Evolutionary conservation across 2,329 filamentous ascomycete species (phyloP), one percentile per base, ranked within the genome.

Genomic region (Colletotrichum lini): DNA sequence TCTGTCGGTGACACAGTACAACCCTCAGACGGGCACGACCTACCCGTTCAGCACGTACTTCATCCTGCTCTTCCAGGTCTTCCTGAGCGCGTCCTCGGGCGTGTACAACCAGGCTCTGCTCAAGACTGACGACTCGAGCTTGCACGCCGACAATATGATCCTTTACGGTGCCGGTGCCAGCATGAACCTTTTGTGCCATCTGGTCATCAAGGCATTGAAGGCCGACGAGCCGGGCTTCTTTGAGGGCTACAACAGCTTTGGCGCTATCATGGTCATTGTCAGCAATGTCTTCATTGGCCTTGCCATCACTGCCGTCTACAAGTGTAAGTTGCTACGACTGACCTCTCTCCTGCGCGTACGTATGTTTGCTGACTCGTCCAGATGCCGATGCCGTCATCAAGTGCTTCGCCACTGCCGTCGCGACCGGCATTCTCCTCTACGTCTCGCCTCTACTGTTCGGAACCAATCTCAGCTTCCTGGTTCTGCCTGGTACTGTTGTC

Each of bases 91-190:
- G 3, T 67, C 76, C 5, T 76, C 79, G 12, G 77, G 79, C 42
- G 79, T 81, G 16, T 80, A 80, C 67, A 81, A 82, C 70, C 80
- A 82, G 73, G 75, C 73, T 12, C 74, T 82, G 30, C 74, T 80
- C 42, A 79, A 80, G 72, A 74, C 70, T 58, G 76, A 77, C 40
- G 74, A 77, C 57, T 77, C 77, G 16, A 80, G 78, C 35, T 65
- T 81, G 38, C 78, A 81, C 67, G 79, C 77, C 15, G 76, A 78
- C 65, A 81, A 81, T 62, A 80, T 79, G 72, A 75, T 76, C 2
- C 74, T 81, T 2, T 80, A 80, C 72, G 78, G 75, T 9, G 73
- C 76, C 18, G 79, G 79, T 26, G 73, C 75, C 2, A 53, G 62
- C 38, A 75, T 77, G 68, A 81, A 81, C 63, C 40, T 80, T 13